These are phyloP conservation scores for Claviceps monticola DNA, from an alignment of 2,329 filamentous ascomycete genomes.

Conservation along the genomic window DNA sequence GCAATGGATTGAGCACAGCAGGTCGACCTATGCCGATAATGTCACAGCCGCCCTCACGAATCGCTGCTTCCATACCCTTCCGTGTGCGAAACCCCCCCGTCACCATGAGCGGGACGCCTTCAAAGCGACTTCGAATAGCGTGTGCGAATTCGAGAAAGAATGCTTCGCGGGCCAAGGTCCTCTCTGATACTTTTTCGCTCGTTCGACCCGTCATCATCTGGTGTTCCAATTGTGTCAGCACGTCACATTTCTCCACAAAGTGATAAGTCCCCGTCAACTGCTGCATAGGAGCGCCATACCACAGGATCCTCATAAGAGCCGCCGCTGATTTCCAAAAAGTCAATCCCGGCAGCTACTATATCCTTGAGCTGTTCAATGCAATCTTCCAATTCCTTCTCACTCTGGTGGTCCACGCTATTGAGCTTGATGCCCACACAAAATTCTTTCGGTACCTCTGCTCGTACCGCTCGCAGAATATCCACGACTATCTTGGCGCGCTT, in stretches of 20 bases:
- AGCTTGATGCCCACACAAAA: slow-evolving; percentile 42
- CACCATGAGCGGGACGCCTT: slow-evolving; percentile 35
- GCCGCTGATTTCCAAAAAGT: slow-evolving; percentile 56
- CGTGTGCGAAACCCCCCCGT: slow-evolving; percentile 49
- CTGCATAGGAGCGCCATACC: slow-evolving; percentile 16
- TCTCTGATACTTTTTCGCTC: not conserved
- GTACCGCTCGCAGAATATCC: slow-evolving; percentile 33
- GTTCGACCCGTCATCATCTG: slow-evolving; percentile 3
- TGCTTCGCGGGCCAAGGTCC: slow-evolving; percentile 42
- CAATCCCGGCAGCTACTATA: slow-evolving; percentile 36
- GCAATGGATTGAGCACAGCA: slow-evolving; percentile 21
- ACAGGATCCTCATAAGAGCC: slow-evolving; percentile 42
- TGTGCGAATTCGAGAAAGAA: slow-evolving; percentile 55
- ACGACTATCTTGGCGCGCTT: slow-evolving; percentile 36
- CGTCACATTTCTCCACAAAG: not conserved
- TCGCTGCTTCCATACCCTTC: slow-evolving; percentile 25
- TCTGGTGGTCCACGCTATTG: slow-evolving; percentile 44
- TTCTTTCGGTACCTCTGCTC: slow-evolving; percentile 18
- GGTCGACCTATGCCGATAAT: slow-evolving; percentile 27
- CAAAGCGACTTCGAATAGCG: slow-evolving; percentile 31
- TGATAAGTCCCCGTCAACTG: not conserved
- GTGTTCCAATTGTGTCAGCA: not conserved
- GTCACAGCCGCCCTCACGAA: slow-evolving; percentile 25
- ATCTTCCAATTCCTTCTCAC: slow-evolving; percentile 30
- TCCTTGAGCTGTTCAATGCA: slow-evolving; percentile 43